Conservation (phyloP, 108 stramenopile genomes). For the Fragilariopsis cylindrus region DNA sequence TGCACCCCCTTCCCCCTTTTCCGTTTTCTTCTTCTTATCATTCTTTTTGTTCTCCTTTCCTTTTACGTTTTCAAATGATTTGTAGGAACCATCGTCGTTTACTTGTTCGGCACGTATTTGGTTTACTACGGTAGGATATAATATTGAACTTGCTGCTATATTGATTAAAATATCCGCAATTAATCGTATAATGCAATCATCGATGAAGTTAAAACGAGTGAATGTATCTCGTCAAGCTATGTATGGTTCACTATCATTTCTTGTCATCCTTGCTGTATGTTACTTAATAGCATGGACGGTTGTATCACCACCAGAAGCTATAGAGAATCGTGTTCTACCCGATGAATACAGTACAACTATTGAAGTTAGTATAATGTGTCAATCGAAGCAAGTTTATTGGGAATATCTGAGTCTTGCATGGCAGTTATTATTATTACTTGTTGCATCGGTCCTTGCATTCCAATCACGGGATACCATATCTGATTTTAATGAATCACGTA, state of each 20-base stretch:
- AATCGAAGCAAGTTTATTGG: conserved; percentile 20
- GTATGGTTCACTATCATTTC: conserved; percentile 7
- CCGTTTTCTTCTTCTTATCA: neutral
- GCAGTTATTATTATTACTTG: conserved; percentile 31
- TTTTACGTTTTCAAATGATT: neutral
- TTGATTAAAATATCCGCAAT: conserved; percentile 36
- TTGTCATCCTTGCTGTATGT: conserved; percentile 18
- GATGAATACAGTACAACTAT: conserved; percentile 12
- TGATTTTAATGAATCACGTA: conserved; percentile 36
- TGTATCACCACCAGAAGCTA: conserved; percentile 17
- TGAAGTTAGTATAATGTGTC: conserved; percentile 12
- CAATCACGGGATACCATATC: conserved; percentile 24
- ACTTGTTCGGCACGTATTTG: conserved; percentile 29
- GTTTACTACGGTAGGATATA: conserved; percentile 39
- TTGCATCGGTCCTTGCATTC: conserved; percentile 36
- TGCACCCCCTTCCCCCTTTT: too few species aligned
- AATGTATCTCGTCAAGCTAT: conserved; percentile 25
- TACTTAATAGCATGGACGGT: conserved; percentile 30
- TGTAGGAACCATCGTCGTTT: conserved; percentile 10
- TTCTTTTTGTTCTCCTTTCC: neutral
- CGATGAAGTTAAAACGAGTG: conserved; percentile 26
- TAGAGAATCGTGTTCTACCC: conserved; percentile 2
- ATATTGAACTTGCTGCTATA: conserved; percentile 27
- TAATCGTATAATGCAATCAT: conserved; percentile 17
- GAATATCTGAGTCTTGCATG: conserved; percentile 11